Conservation (phyloP, 192 early-diverging fungal genomes). For the Paraglomus occultum region DNA sequence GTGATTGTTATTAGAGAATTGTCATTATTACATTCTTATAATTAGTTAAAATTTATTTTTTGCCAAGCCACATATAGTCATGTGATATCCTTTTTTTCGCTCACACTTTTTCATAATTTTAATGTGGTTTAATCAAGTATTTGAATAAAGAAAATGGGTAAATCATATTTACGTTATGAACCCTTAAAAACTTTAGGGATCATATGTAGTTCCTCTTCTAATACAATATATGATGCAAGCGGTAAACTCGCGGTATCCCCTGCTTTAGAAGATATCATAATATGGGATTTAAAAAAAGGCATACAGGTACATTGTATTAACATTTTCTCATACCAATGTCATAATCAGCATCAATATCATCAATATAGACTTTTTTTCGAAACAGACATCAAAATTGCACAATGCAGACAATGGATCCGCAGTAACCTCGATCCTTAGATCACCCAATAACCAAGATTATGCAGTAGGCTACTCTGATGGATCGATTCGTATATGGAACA, state of each 20-base stretch:
- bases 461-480: slow-evolving; percentile 96
- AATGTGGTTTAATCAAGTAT: not conserved
- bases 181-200: slow-evolving; percentile 80
- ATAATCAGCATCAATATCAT: not conserved
- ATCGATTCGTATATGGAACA: slow-evolving; percentile 86
- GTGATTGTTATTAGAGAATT: no score
- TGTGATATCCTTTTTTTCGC: not conserved
- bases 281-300: slow-evolving; percentile 90
- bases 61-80: not conserved
- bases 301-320: slow-evolving; percentile 45
- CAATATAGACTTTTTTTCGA: not conserved
- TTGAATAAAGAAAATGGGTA: slow-evolving; percentile 50
- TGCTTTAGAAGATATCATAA: slow-evolving; percentile 75
- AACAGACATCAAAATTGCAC: slow-evolving; percentile 66
- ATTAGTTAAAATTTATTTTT: no score
- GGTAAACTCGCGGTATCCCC: slow-evolving; percentile 78
- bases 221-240: slow-evolving; percentile 65
- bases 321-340: not conserved
- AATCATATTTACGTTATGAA: slow-evolving; percentile 84
- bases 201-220: slow-evolving; percentile 65
- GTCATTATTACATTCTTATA: no score
- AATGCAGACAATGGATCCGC: slow-evolving; percentile 81
- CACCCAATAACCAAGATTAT: slow-evolving; percentile 64
- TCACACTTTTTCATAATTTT: not conserved
- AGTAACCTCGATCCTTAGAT: slow-evolving; percentile 78